These are phyloP conservation scores for Mucor racemosus DNA, from an alignment of 371 early-diverging fungal species.

Conservation along the genomic window DNA sequence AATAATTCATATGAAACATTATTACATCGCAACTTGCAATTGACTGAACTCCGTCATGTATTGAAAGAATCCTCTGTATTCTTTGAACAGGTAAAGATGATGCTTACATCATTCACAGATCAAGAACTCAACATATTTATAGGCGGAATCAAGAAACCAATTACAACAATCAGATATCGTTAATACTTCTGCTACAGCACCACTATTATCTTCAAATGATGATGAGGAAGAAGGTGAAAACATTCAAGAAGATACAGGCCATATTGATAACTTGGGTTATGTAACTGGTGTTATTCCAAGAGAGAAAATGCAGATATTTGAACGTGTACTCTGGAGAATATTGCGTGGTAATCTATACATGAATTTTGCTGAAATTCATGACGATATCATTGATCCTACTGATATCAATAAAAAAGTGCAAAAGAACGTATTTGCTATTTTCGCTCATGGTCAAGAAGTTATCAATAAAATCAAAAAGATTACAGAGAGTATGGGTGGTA, in stretches of 20 bases:
- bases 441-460: slow-evolving; percentile 92
- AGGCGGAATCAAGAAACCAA: slow-evolving; percentile 56
- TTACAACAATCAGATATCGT: background rate
- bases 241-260: slow-evolving; percentile 57
- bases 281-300: slow-evolving; percentile 94
- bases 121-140: background rate
- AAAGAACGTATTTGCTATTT: slow-evolving; percentile 95
- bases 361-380: slow-evolving; percentile 92
- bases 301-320: slow-evolving; percentile 84
- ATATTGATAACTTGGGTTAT: slow-evolving; percentile 60
- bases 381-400: slow-evolving; percentile 80
- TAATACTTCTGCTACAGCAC: slow-evolving; percentile 43
- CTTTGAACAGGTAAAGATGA: slow-evolving; percentile 66
- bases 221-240: slow-evolving; percentile 65
- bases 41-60: slow-evolving; percentile 89
- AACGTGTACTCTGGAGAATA: slow-evolving; percentile 95
- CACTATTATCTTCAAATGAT: slow-evolving; percentile 49
- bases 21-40: slow-evolving; percentile 79
- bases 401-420: slow-evolving; percentile 74
- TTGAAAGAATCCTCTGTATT: slow-evolving; percentile 83
- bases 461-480: slow-evolving; percentile 90
- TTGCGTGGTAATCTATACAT: slow-evolving; percentile 96
- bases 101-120: background rate
- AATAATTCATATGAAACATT: slow-evolving; percentile 85
- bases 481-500: slow-evolving; percentile 92